These are phyloP conservation scores for Agrocybe pediades DNA, from an alignment of 768 basidiomycete species.

Conservation along the genomic window DNA sequence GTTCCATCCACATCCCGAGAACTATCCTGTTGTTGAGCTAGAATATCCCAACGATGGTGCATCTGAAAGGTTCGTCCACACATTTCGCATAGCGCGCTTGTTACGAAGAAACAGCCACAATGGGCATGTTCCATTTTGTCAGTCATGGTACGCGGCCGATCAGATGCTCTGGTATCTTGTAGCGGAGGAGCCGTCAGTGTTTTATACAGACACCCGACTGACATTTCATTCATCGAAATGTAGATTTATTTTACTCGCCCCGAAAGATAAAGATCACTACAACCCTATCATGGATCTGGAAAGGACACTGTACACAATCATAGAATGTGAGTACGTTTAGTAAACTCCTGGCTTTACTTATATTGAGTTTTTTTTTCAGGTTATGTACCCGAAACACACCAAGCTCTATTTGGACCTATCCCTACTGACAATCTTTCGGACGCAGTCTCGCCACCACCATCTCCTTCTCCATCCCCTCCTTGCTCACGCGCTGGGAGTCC, in stretches of 20 bases:
- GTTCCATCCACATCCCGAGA: slow-evolving; percentile 62
- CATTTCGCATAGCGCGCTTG: neutral
- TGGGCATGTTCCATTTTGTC: neutral
- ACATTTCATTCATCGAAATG: neutral
- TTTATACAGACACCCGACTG: neutral
- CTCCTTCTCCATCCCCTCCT: slow-evolving; percentile 42
- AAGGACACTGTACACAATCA: slow-evolving; percentile 67
- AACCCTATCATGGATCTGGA: slow-evolving; percentile 84
- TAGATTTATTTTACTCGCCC: slow-evolving; percentile 79
- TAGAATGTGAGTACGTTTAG: slow-evolving; percentile 55
- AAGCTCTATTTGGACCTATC: slow-evolving; percentile 65
- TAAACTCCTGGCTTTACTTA: neutral
- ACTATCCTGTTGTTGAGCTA: slow-evolving; percentile 68
- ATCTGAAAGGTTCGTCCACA: slow-evolving; percentile 57
- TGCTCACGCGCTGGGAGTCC: slow-evolving; percentile 30
- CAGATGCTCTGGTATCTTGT: neutral
- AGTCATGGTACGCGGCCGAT: neutral
- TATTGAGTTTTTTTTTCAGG: slow-evolving; percentile 34
- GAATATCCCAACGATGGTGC: slow-evolving; percentile 79
- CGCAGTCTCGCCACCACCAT: slow-evolving; percentile 35
- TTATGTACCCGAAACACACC: slow-evolving; percentile 70
- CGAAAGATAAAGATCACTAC: slow-evolving; percentile 86
- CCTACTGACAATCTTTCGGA: slow-evolving; percentile 51
- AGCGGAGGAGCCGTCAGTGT: neutral
- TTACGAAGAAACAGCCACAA: neutral